Base-by-base conservation (phyloP, 2,329 filamentous ascomycete genomes). In the Claviceps pazoutovae region DNA sequence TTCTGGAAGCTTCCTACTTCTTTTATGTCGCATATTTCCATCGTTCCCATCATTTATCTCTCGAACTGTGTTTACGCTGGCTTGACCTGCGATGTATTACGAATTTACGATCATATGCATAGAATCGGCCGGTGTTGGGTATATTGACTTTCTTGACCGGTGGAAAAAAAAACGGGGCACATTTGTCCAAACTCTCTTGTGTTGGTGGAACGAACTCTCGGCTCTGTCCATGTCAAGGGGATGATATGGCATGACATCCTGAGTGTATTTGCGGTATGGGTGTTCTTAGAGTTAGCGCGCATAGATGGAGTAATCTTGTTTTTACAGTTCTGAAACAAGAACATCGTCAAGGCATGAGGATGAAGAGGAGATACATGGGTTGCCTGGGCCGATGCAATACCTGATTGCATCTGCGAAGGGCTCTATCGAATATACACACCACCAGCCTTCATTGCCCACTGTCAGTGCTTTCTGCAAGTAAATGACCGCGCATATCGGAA, bases 21-120 rank as follows among this genome's bases (percentile, higher is more conserved):
- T 38, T 38, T 38, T 5, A n/a, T 37, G 9, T 38, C 16, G 8
- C 7, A 19, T 14, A 23, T 37, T 16, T 8, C 1, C 6, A 11
- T 21, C 23, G 8, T 14, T 14, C 2, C n/a, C 16, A 14, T n/a
- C n/a, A 4, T 23, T 42, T 46, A 13, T 23, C 46, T 41, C 11
- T 55, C 41, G 14, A 34, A 11, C 30, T n/a, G 49, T 48, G 6
- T 43, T 16, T 43, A 34, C 14, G 44, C 44, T 36, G 26, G 38
- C 34, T 39, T 41, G 41, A 41, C 43, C 21, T 39, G 8, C 9
- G 39, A 49, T 51, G 43, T 52, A 51, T 50, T 49, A 50, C 53
- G 39, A 38, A 44, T 14, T 50, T 30, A 21, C 43, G 44, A 39
- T 19, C 3, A 37, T 11, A 37, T 19, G 30, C 41, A 50, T 50